Conservation (phyloP, 352 stramenopile genomes). For the Hyphochytrium catenoides region DNA sequence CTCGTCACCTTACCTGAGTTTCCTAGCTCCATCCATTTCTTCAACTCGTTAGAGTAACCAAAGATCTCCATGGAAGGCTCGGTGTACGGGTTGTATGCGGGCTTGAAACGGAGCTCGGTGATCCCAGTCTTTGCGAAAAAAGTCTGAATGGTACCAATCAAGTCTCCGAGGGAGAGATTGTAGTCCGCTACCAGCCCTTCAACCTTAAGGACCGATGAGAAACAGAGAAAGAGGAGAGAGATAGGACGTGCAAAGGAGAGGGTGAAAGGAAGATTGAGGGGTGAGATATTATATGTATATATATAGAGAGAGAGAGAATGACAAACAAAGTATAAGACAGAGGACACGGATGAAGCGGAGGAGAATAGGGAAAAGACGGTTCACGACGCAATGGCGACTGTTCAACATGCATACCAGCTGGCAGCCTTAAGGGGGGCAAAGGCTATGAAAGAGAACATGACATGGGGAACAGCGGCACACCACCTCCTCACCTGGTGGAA, state of each 20-base stretch:
- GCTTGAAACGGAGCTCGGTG: conserved; percentile 98
- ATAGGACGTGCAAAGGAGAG: background rate
- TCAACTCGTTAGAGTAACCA: conserved; percentile 97
- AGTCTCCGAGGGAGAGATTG: conserved; percentile 89
- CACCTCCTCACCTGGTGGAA: conserved; percentile 83
- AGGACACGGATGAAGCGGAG: no score
- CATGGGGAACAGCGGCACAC: no score
- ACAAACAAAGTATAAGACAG: conserved; percentile 6
- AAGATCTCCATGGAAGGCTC: conserved; percentile 99
- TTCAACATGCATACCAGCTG: no score
- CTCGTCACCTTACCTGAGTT: no score
- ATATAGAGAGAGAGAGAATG: background rate
- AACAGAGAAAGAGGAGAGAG: conserved; percentile 1
- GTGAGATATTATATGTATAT: conserved; percentile 2
- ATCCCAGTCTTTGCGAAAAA: conserved; percentile 98
- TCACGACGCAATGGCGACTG: no score
- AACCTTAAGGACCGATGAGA: no score
- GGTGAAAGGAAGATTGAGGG: background rate
- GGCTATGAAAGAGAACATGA: no score
- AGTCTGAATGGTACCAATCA: conserved; percentile 98
- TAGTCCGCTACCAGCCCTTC: conserved; percentile 96
- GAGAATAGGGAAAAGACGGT: no score
- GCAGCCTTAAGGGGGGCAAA: no score
- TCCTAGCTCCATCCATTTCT: conserved; percentile 98
- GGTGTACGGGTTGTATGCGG: conserved; percentile 99